Evolutionary conservation across 2,329 filamentous ascomycete species (phyloP).

Genomic region (Chaetomium globosum): DNA sequence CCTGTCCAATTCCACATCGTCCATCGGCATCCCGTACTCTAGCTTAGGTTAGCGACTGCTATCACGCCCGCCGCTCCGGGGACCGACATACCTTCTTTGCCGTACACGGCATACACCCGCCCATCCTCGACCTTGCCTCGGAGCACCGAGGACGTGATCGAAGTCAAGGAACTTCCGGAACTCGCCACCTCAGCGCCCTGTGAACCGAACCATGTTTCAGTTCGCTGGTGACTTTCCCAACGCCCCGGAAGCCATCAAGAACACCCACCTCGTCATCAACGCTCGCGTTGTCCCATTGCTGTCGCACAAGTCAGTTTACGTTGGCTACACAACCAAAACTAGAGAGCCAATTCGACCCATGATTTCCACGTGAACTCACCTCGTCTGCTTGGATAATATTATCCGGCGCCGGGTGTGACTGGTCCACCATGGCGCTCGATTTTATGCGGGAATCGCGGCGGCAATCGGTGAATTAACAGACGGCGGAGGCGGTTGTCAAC

Average conservation of each 20-base stretch:
- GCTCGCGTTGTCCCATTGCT: conserved; percentile 18
- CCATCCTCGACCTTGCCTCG: conserved; percentile 38
- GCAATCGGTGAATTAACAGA: neutral
- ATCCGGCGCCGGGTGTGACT: neutral
- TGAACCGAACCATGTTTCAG: neutral
- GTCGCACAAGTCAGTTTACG: conserved; percentile 1
- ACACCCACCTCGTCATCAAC: conserved; percentile 24
- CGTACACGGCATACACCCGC: conserved; percentile 43
- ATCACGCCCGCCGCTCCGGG: neutral
- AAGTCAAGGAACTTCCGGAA: conserved; percentile 25
- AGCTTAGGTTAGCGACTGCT: neutral
- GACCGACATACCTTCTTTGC: conserved; percentile 40
- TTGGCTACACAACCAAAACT: neutral
- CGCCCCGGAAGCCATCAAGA: neutral
- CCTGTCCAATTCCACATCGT: conserved; percentile 46
- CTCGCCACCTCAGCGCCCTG: conserved; percentile 25
- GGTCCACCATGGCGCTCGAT: conserved; percentile 5
- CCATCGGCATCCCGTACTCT: conserved; percentile 49
- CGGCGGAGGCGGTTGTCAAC: neutral
- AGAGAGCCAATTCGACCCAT: neutral
- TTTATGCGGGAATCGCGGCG: neutral
- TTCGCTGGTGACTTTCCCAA: neutral
- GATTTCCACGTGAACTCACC: conserved; percentile 3
- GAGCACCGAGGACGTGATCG: conserved; percentile 31
- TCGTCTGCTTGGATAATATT: conserved; percentile 18